Evolutionary conservation across 345 rosid genomes (phyloP), one percentile per base, ranked within the genome.

Genomic region (Gossypium raimondii): DNA sequence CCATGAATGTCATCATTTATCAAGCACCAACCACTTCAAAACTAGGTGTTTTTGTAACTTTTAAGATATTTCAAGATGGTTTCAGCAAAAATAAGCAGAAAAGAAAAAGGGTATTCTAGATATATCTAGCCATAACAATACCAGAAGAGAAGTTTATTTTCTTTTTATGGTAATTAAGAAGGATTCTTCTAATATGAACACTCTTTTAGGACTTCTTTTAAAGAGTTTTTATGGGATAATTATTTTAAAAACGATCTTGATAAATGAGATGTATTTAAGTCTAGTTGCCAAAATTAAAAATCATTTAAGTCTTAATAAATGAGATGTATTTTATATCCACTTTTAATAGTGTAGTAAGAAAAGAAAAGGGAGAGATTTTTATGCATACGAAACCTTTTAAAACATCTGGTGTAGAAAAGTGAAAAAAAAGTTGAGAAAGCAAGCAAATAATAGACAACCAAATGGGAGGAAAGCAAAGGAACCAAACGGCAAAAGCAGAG

Each of bases 401-500:
- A 27, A 13, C 18, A 14, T 61, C 16, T 7, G 43, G 63, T 61
- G 43, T 34, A 29, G 38, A 9, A 62, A 68, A 25, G 27, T 24
- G 41, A 7, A 51, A 13, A 13, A 16, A 50, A 20, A 11, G 3
- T 16, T 68, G 14, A 68, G 4, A 68, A 68, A 29, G 24, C 24
- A 9, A 12, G 58, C 72, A 1, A 11, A 11, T 27, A 16, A 20
- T 9, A 51, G 73, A 68, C 10, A 11, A 16, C 60, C 47, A 52
- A 1, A 22, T 74, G 76, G 29, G 12, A 63, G 3, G 12, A 27
- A n/a, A 51, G 9, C 0, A 12, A 4, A 50, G 51, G 44, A 9
- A 52, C 71, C 80, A 76, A 27, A 74, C 66, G 80, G 80, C 71
- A 52, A 64, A 73, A 70, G 57, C 47, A 8, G 25, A 61, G 57